Base-by-base conservation (phyloP, 805 yeast genomes). In the Cyberlindnera japonica region DNA sequence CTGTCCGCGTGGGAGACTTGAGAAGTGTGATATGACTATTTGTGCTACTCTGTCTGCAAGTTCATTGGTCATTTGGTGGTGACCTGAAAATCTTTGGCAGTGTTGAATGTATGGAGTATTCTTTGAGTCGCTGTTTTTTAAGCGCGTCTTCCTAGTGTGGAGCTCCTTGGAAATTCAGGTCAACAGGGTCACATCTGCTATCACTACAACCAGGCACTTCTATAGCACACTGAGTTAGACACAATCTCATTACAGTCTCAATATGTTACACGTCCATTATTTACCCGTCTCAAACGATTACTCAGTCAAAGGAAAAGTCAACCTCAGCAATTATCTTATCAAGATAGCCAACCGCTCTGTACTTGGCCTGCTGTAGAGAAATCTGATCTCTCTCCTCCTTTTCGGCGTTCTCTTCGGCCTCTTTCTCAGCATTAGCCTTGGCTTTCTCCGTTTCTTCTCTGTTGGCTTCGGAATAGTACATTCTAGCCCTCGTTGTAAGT, bases 401-500 rank as follows among this genome's bases (percentile, higher is more conserved):
- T 25, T 65, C 69, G 16, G 60, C 60, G 35, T 59, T 59, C 22
- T 61, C 63, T 27, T 58, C 64, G 38, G 69, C 72, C 43, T 71
- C 70, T 39, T 68, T 69, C 36, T 68, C 67, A 6, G 78, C 81
- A 41, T 75, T 73, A 24, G 67, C 72, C 41, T 76, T 67, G 3
- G 81, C 83, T 59, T 71, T 74, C 49, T 74, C 79, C 50, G 80
- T 77, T 48, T 74, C 82, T 45, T 71, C 74, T 46, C 71, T 71
- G 46, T 72, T 77, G 34, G 71, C 65, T 41, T 61, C 74, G 34
- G 71, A 68, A 38, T 89, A 88, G 63, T 87, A 91, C 45, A 87
- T 78, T 54, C 86, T 77, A 1, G 97, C 86, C 46, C 80, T 83
- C 1, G 98, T 91, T 59, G 86, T 83, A 57, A 93, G 74, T 61